These are phyloP conservation scores for Termitomyces titanicus DNA, from an alignment of 768 basidiomycete species.

Conservation along the genomic window DNA sequence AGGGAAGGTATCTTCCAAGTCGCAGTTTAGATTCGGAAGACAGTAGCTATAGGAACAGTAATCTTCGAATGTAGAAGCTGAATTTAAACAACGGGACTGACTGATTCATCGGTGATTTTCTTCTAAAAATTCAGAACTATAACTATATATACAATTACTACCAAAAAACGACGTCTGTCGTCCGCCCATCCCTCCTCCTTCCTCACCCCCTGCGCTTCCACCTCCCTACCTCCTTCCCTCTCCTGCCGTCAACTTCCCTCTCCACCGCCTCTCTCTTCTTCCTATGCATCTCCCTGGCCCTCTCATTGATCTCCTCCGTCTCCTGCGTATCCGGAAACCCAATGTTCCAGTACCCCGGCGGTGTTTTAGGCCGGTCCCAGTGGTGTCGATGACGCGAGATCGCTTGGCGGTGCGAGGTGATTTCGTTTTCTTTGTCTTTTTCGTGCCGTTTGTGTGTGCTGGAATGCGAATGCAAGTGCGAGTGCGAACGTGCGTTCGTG, in stretches of 20 bases:
- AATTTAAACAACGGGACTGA: no score
- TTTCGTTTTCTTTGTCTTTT: slow-evolving; percentile 24
- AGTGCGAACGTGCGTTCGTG: neutral
- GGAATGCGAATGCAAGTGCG: neutral
- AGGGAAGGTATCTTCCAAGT: no score
- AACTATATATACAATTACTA: no score
- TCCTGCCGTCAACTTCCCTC: slow-evolving; percentile 38
- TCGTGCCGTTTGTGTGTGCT: slow-evolving; percentile 2
- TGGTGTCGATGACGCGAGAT: slow-evolving; percentile 72
- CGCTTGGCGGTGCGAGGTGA: slow-evolving; percentile 56
- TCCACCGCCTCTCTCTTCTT: slow-evolving; percentile 59
- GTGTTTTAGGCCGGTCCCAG: slow-evolving; percentile 70
- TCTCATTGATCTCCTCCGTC: slow-evolving; percentile 67
- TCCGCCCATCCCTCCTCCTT: no score
- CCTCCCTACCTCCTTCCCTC: slow-evolving; percentile 39
- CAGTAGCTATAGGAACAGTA: no score
- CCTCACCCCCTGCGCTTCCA: slow-evolving; percentile 28
- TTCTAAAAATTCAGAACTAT: no score
- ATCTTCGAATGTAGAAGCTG: no score
- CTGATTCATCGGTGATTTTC: no score
- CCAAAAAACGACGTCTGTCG: no score
- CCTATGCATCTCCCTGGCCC: slow-evolving; percentile 69
- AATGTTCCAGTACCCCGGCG: slow-evolving; percentile 88
- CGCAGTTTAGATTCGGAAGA: no score
- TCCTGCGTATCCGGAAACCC: slow-evolving; percentile 89